Evolutionary conservation across 192 early-diverging fungal species (phyloP), one percentile per base, ranked within the genome.

Genomic region (Gryganskiella cystojenkinii): DNA sequence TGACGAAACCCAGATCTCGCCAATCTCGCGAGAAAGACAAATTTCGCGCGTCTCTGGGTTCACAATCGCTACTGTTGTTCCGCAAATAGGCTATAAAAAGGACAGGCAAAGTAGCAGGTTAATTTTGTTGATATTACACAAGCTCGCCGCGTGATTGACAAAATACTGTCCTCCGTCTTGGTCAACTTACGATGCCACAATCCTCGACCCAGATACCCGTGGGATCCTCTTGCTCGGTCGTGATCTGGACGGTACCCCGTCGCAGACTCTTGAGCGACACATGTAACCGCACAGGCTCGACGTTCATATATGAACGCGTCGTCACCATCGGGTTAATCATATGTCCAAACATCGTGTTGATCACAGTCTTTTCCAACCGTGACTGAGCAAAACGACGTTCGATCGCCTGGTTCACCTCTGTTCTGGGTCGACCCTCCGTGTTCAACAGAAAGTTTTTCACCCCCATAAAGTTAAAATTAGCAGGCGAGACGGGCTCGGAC

Each of bases 1-100:
- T 19, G 88, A 91, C 27, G 83, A 89, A 15, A 96, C 93, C 93
- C 93, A 96, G 15, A 96, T 94, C 81, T 95, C 95, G 46, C 95
- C 95, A 56, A 95, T 82, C 49, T 87, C 84, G 42, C 92, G 88
- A 4, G 86, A 86, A 7, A 86, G 75, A 65, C 92, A 90, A 9
- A 93, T 81, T n/a, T 71, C 82, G 11, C 85, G 84, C 14, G 94
- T 93, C 56, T 85, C 84, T 1, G 94, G 93, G 54, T 96, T 88
- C 31, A 96, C 91, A 56, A 96, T 95, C 27, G 92, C 95, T 30
- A 94, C 86, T 80, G 92, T 90, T 0, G 95, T 93, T 42, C 74
- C 74, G 20, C 74, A 78, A n/a, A 78, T 63, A 27, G 74, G 74
- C 74, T 78, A 64, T 13, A 42, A 15, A 15, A 57, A 42, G 19